These are phyloP conservation scores for Plasmodium reichenowi DNA, from an alignment of 169 alveolate genomes.

Conservation along the genomic window DNA sequence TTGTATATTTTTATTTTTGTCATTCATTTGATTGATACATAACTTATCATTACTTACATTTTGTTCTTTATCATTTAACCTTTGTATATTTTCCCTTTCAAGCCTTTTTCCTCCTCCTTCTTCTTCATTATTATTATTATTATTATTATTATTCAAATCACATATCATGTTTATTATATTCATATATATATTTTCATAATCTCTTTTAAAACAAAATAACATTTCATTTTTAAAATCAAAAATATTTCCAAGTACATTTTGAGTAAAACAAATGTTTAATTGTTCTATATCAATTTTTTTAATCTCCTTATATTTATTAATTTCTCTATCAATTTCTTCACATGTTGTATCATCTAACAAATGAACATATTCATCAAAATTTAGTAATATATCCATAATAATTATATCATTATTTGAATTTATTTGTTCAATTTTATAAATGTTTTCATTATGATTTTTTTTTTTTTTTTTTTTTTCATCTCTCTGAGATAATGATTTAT, in stretches of 20 bases:
- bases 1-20: too few species aligned
- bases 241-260: constrained; percentile 20
- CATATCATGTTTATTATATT: neutral
- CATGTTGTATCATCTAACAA: constrained; percentile 26
- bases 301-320: constrained; percentile 28
- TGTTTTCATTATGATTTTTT: neutral
- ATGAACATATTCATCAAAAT: constrained; percentile 35
- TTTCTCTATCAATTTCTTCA: constrained; percentile 52
- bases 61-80: neutral
- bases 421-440: neutral
- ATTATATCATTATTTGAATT: neutral
- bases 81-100: neutral
- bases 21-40: too few species aligned
- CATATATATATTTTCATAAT: constrained; percentile 41
- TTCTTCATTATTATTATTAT: neutral
- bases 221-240: constrained; percentile 44
- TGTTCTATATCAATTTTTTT: constrained; percentile 43
- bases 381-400: constrained; percentile 5
- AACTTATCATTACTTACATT: neutral
- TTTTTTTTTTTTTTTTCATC: neutral
- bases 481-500: too few species aligned
- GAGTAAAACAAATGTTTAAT: neutral
- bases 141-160: neutral
- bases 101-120: neutral
- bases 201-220: constrained; percentile 8